These are phyloP conservation scores for Ilyonectria destructans DNA, from an alignment of 2,329 filamentous ascomycete genomes.

Conservation along the genomic window DNA sequence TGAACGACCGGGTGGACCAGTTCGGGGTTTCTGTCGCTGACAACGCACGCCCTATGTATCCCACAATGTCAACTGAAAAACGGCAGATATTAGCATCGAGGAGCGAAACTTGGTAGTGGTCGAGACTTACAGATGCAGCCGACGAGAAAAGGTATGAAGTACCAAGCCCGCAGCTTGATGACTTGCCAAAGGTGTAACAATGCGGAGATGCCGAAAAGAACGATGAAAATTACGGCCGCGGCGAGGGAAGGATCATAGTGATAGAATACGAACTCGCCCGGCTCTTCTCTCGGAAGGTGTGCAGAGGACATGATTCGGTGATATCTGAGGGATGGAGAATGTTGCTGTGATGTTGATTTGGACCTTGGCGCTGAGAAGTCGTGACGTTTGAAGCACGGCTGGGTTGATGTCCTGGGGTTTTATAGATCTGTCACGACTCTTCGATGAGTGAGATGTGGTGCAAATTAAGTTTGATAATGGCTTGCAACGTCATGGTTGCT, in stretches of 20 bases:
- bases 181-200: slow-evolving; percentile 57
- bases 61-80: slow-evolving; percentile 35
- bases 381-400: not conserved
- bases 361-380: not conserved
- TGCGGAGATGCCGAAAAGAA: slow-evolving; percentile 52
- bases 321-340: not conserved
- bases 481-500: not conserved
- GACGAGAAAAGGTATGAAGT: slow-evolving; percentile 64
- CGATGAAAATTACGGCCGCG: slow-evolving; percentile 58
- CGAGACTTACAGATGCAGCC: slow-evolving; percentile 61
- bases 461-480: not conserved
- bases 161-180: slow-evolving; percentile 60
- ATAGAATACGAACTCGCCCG: slow-evolving; percentile 50
- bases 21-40: slow-evolving; percentile 56
- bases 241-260: slow-evolving; percentile 62
- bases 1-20: slow-evolving; percentile 51
- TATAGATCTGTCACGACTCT: not conserved
- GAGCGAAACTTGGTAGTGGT: not conserved
- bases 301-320: slow-evolving; percentile 10
- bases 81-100: not conserved
- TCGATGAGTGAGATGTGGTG: not conserved
- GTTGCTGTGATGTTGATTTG: not conserved
- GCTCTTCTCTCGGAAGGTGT: not conserved
- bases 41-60: slow-evolving; percentile 64
- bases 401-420: not conserved